Percentiles rank a stretch among this genome's conserved stretches.
Evolutionary conservation across 2,329 filamentous ascomycete species (phyloP).

Genomic region (Microdochium nivale): DNA sequence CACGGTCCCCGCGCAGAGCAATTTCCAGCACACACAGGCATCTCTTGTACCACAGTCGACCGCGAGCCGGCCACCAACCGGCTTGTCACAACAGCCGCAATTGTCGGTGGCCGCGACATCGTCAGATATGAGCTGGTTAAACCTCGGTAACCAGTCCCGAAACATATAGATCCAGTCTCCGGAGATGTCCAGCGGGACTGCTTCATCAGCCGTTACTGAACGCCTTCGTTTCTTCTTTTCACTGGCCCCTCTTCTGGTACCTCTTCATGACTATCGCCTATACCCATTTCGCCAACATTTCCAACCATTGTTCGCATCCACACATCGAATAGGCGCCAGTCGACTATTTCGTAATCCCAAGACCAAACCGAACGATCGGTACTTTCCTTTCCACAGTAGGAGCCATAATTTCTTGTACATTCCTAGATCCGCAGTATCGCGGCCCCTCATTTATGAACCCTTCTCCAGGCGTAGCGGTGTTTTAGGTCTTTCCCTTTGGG

Average conservation of each 20-base stretch:
- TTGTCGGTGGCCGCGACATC: conserved; percentile 39
- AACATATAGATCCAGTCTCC: not conserved
- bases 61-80: conserved; percentile 18
- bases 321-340: conserved; percentile 16
- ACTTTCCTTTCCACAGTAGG: conserved; percentile 4
- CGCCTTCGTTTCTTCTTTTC: not conserved
- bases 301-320: conserved; percentile 7
- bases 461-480: too few species aligned
- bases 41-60: conserved; percentile 18
- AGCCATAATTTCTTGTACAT: conserved; percentile 7
- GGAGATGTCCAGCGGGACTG: not conserved
- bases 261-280: conserved; percentile 14
- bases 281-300: conserved; percentile 11
- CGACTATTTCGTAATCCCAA: not conserved
- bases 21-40: conserved; percentile 11
- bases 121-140: conserved; percentile 74
- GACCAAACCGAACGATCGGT: not conserved
- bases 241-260: conserved; percentile 8
- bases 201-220: not conserved
- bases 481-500: too few species aligned
- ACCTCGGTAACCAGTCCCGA: conserved; percentile 39
- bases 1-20: conserved; percentile 3
- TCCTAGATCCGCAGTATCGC: not conserved
- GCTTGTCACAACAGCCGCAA: conserved; percentile 39
- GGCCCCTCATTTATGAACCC: too few species aligned